These are phyloP conservation scores for Eutypella sp. DNA, from an alignment of 2,329 filamentous ascomycete species.

Conservation along the genomic window DNA sequence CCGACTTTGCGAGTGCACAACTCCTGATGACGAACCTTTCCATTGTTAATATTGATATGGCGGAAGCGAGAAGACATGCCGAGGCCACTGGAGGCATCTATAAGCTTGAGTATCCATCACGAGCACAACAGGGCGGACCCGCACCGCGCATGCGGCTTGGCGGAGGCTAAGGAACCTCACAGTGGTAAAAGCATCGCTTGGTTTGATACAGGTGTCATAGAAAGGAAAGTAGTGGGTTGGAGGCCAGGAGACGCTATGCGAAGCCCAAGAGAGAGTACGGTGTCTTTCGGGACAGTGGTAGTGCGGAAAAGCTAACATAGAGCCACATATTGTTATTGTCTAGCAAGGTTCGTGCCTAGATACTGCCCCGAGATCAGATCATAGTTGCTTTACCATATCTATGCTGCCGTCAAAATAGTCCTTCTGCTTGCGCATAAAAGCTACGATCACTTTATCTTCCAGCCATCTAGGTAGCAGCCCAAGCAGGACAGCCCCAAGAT, in stretches of 20 bases:
- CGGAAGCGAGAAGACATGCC: background rate
- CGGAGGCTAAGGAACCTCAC: background rate
- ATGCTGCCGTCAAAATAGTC: background rate
- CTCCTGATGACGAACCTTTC: background rate
- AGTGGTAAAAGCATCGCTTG: no score
- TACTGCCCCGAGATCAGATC: background rate
- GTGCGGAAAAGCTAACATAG: no score
- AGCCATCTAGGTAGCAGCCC: conserved; percentile 1
- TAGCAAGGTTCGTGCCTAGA: no score
- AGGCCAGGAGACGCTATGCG: no score
- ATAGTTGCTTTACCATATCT: background rate
- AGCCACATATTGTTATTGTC: no score
- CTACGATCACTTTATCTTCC: conserved; percentile 3
- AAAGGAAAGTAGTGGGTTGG: no score
- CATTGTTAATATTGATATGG: background rate
- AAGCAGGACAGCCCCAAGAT: background rate
- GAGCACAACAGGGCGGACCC: background rate
- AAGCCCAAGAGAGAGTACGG: no score
- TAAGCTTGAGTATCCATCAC: background rate
- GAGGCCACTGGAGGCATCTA: background rate
- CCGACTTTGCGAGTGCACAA: background rate
- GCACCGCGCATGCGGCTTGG: background rate
- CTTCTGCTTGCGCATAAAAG: conserved; percentile 2
- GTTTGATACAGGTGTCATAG: no score
- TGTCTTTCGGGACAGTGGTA: no score